phyloP scores from a whole-genome alignment of 306 rosid genomes.

The Vicia villosa region DNA sequence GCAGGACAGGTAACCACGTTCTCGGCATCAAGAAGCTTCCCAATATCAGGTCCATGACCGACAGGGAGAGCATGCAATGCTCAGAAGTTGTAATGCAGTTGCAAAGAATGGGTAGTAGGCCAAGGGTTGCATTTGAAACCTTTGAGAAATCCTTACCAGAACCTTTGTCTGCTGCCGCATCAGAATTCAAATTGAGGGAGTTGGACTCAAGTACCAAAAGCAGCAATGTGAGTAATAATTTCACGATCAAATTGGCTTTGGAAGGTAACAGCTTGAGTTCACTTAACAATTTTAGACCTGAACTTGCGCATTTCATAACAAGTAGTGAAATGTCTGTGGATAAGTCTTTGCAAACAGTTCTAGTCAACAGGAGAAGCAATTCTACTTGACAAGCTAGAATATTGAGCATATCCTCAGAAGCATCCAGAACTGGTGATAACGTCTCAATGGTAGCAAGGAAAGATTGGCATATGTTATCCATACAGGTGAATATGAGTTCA shows the following conservation, averaged over 20 bases:
- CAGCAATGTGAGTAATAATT: constrained; percentile 65
- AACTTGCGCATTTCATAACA: constrained; percentile 65
- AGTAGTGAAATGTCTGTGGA: constrained; percentile 52
- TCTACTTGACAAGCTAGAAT: constrained; percentile 75
- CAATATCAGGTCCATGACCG: constrained; percentile 71
- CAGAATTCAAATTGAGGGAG: constrained; percentile 42
- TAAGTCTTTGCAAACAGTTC: constrained; percentile 54
- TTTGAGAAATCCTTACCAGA: constrained; percentile 59
- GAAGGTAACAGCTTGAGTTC: constrained; percentile 57
- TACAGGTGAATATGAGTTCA: constrained; percentile 53
- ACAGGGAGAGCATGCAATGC: constrained; percentile 66
- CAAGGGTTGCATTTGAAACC: constrained; percentile 68
- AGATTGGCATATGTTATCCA: constrained; percentile 64
- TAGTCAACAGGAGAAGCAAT: constrained; percentile 60
- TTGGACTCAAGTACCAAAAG: constrained; percentile 68
- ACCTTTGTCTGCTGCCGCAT: constrained; percentile 42
- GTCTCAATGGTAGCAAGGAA: constrained; percentile 63
- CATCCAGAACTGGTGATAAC: constrained; percentile 55
- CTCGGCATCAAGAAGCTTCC: constrained; percentile 65
- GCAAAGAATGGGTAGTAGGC: constrained; percentile 83
- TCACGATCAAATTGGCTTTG: constrained; percentile 52
- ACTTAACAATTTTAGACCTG: constrained; percentile 67
- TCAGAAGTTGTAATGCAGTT: constrained; percentile 62
- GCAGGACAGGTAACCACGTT: constrained; percentile 84
- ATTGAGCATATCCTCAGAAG: constrained; percentile 60